These are phyloP conservation scores for Russula ochroleuca DNA, from an alignment of 768 basidiomycete species.

Conservation along the genomic window DNA sequence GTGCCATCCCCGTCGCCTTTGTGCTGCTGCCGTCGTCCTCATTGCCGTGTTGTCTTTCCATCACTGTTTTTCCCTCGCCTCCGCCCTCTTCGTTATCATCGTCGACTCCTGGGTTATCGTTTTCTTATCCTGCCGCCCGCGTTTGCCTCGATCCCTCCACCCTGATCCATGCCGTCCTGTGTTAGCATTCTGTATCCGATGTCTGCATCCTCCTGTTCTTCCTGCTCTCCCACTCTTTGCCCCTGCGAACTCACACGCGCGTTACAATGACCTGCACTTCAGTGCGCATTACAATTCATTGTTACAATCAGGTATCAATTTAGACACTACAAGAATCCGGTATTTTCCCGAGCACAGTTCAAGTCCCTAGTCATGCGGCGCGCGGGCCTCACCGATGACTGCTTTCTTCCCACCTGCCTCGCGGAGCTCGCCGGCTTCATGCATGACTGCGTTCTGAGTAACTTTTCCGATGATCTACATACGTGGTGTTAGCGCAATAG, in stretches of 20 bases:
- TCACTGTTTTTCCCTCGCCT: no score
- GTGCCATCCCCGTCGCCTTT: no score
- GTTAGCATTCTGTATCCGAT: no score
- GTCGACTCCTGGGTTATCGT: no score
- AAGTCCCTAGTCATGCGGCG: constrained; percentile 38
- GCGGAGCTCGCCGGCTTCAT: constrained; percentile 55
- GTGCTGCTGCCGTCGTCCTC: no score
- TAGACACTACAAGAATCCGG: constrained; percentile 22
- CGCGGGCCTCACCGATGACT: constrained; percentile 39
- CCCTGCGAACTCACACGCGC: neutral
- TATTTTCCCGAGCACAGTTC: neutral
- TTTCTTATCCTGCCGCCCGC: no score
- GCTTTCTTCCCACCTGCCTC: constrained; percentile 51
- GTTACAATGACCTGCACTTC: neutral
- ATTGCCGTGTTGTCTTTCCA: no score
- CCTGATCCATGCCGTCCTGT: no score
- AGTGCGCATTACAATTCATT: neutral
- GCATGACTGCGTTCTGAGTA: constrained; percentile 44
- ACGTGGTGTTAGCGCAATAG: neutral
- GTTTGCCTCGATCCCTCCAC: no score
- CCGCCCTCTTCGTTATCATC: no score
- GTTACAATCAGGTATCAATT: neutral
- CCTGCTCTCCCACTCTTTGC: constrained; percentile 20
- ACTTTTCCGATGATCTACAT: constrained; percentile 49
- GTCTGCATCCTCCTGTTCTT: neutral